phyloP scores from a whole-genome alignment of 306 rosid species.

The Hylodesmum podocarpum region DNA sequence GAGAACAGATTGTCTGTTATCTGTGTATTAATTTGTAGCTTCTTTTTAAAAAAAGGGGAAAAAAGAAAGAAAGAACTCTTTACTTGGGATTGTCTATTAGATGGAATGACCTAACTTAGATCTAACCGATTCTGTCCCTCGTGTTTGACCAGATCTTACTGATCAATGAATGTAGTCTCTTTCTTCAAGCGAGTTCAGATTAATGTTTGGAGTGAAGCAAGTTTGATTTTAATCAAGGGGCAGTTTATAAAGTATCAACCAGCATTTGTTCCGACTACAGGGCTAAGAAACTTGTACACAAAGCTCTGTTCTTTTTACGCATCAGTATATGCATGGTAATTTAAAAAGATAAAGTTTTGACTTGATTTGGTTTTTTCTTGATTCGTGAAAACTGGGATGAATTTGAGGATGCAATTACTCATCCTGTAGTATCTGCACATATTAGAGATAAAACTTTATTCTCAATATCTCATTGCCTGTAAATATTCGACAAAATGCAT shows the following conservation, averaged over 20 bases:
- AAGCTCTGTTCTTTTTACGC: not conserved
- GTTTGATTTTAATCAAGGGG: slow-evolving; percentile 18
- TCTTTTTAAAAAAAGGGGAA: slow-evolving; percentile 12
- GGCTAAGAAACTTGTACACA: not conserved
- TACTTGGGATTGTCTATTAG: slow-evolving; percentile 50
- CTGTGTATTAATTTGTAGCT: slow-evolving; percentile 55
- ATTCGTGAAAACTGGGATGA: not conserved
- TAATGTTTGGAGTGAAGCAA: slow-evolving; percentile 38
- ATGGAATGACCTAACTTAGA: slow-evolving; percentile 76
- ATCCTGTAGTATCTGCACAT: not conserved
- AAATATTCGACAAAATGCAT: too few species aligned
- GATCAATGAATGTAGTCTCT: slow-evolving; percentile 55
- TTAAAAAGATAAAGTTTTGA: not conserved
- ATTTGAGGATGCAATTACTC: not conserved
- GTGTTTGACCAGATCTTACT: slow-evolving; percentile 50
- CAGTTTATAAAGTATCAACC: not conserved
- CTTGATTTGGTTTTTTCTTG: not conserved
- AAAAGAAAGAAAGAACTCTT: slow-evolving; percentile 25
- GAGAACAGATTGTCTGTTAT: slow-evolving; percentile 41
- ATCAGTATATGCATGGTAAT: not conserved
- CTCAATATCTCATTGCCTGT: too few species aligned
- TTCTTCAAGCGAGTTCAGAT: slow-evolving; percentile 36
- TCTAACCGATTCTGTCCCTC: slow-evolving; percentile 62
- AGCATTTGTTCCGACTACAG: not conserved
- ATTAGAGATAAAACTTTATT: not conserved